Evolutionary conservation across 768 basidiomycete genomes (phyloP), one percentile per base, ranked within the genome.

Genomic region (Pleurotus giganteus): DNA sequence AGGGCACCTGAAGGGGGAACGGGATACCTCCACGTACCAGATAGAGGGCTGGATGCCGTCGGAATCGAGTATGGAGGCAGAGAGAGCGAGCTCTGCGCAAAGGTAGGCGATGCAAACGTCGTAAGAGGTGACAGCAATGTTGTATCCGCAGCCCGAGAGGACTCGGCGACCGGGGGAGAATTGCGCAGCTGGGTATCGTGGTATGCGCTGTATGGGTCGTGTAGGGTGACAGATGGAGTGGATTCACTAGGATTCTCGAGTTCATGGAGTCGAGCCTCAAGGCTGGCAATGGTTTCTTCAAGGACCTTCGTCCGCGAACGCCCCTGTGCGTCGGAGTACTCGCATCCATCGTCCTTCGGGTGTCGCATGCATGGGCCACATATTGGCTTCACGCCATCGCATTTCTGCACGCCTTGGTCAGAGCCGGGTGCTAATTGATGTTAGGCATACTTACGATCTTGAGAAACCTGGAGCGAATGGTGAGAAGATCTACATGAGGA

Each of bases 261-360:
- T 57, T 85, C 83, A 45, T 72, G 71, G 6, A 89, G 70, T 34
- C 85, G 77, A 36, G 80, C 75, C 65, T 80, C 79, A 31, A 88
- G 69, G 27, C 79, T 72, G 0, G 75, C 69, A 21, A 88, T 71
- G 1, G 82, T 78, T 32, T 85, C 84, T 63, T 86, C 84, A 17
- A 89, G 67, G 4, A 75, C 71, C 61, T 84, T 76, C 2, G 81
- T 86, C 53, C 79, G 72, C 17, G 87, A 82, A 55, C 83, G 78
- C 39, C 78, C 78, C 28, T 77, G 77, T 4, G 81, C 83, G 61
- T 88, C 86, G 4, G 81, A 74, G 65, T 88, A 89, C 68, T 89
- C 86, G 65, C 88, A 89, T 27, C 84, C 84, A 51, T 85, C 85
- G 24, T 75, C 75, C 55, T 84, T 80, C 32, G 84, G 81, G 23